Percentiles rank a stretch among this genome's conserved stretches.
phyloP scores from a whole-genome alignment of 1,284 basidiomycete genomes.

The Spongispora temasekensis region DNA sequence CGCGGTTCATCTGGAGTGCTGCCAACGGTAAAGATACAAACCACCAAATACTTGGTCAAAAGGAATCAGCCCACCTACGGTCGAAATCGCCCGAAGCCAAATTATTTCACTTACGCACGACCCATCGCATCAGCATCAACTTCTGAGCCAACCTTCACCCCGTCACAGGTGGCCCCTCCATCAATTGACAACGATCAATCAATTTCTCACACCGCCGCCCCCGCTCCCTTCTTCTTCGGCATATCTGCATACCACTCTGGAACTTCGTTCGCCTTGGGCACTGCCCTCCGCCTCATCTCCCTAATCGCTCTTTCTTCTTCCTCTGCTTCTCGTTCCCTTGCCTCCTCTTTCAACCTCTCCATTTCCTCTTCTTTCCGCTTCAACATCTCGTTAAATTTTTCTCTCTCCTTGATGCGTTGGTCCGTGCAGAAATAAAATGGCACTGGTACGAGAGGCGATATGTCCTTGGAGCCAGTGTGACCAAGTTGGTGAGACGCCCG shows the following conservation, averaged over 20 bases:
- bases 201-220: constrained; percentile 16
- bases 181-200: not conserved
- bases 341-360: constrained; percentile 44
- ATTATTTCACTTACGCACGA: too few relatives aligned
- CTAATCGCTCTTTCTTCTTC: constrained; percentile 58
- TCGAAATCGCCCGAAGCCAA: too few relatives aligned
- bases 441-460: constrained; percentile 21
- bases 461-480: too few relatives aligned
- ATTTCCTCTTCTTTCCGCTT: constrained; percentile 56
- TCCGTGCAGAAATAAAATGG: constrained; percentile 54
- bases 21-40: too few relatives aligned
- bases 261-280: constrained; percentile 69
- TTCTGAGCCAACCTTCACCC: too few relatives aligned
- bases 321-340: constrained; percentile 44
- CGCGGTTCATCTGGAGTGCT: too few relatives aligned
- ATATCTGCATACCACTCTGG: constrained; percentile 71
- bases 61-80: too few relatives aligned
- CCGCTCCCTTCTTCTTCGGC: constrained; percentile 32
- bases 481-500: too few relatives aligned
- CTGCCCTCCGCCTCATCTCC: constrained; percentile 57
- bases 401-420: constrained; percentile 56
- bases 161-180: too few relatives aligned
- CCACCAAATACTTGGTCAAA: too few relatives aligned
- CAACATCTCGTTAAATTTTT: constrained; percentile 59
- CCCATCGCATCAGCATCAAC: too few relatives aligned